A percentile compares a stretch with the other conserved stretches of the same genome.
Conservation (phyloP, 371 early-diverging fungal species). For the Rhizopus microsporus region DNA sequence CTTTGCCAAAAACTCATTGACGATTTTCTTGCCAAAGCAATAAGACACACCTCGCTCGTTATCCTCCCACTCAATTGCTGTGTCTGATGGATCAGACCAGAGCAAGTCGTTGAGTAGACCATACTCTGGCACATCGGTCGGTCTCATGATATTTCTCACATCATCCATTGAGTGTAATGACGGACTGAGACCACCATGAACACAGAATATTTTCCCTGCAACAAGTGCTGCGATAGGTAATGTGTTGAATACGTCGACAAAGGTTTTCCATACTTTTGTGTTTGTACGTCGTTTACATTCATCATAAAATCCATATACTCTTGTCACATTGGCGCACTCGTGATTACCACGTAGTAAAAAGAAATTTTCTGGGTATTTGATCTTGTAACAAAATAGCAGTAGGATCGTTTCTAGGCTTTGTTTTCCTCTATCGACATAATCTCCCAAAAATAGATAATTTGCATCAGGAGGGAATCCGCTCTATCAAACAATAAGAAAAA, state of each 20-base stretch:
- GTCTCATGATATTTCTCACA: conserved; percentile 86
- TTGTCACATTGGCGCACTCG: conserved; percentile 96
- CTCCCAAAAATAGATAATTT: conserved; percentile 94
- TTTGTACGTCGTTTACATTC: conserved; percentile 97
- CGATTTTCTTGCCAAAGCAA: conserved; percentile 91
- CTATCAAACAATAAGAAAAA: conserved; percentile 5
- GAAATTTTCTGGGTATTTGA: conserved; percentile 95
- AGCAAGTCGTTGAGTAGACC: conserved; percentile 85
- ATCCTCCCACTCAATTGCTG: conserved; percentile 89
- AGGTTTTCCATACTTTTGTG: conserved; percentile 96
- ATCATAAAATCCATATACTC: conserved; percentile 99
- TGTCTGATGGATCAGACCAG: conserved; percentile 89
- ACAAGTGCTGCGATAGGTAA: conserved; percentile 96
- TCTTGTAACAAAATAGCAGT: conserved; percentile 92
- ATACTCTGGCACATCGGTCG: conserved; percentile 97
- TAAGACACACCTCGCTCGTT: conserved; percentile 98
- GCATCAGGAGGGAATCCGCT: conserved; percentile 83
- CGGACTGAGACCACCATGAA: conserved; percentile 98
- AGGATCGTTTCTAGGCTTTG: conserved; percentile 94
- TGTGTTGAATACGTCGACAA: conserved; percentile 98
- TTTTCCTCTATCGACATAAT: conserved; percentile 97
- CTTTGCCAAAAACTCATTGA: conserved; percentile 78
- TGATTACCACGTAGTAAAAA: conserved; percentile 97
- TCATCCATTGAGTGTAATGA: conserved; percentile 88
- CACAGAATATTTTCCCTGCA: conserved; percentile 96